Base-by-base conservation (phyloP, 441 rosid genomes). In the Dalechampia spathulata region DNA sequence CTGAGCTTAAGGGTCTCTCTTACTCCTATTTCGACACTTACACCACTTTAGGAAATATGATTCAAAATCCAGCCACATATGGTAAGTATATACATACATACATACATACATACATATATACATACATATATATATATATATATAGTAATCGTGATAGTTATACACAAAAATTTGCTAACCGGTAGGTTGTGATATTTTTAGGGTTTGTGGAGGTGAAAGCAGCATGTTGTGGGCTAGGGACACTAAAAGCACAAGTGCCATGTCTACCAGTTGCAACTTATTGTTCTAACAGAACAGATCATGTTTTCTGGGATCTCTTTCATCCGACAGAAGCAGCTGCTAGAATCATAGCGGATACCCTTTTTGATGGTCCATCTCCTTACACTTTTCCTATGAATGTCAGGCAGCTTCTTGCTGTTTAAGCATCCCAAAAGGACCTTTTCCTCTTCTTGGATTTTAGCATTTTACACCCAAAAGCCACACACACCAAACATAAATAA, bases 211-310 rank as follows among this genome's bases (percentile, higher is more conserved):
- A 77, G 64, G 66, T 58, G 8, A 77, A 71, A 48, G 63, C 72
- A 0, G 79, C 79, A 1, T 71, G 82, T 15, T 77, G 82, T 57
- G 82, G 82, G 15, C 70, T 65, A 1, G 82, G 82, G 15, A 48
- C 37, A 15, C 56, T 77, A 19, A 72, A 53, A 10, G 79, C 82
- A 1, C 47, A 55, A 25, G 44, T 69, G 13, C 54, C 72, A 12
- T 72, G 79, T 57, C 15, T 69, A 19, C 77, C 79, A 3, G 52
- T 68, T 4, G 46, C 82, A 2, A 20, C 30, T 1, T 67, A 52
- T 28, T 74, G 82, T 50, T 27, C 70, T 20, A 45, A 77, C 61
- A 66, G 82, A 64, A 64, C 1, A 36, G 66, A 60, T 44, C 71
- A 74, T 55, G 32, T 69, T 15, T 77, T 71, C 45, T 71, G 78